These are phyloP conservation scores for Lentinula aciculospora DNA, from an alignment of 768 basidiomycete genomes.

Conservation along the genomic window DNA sequence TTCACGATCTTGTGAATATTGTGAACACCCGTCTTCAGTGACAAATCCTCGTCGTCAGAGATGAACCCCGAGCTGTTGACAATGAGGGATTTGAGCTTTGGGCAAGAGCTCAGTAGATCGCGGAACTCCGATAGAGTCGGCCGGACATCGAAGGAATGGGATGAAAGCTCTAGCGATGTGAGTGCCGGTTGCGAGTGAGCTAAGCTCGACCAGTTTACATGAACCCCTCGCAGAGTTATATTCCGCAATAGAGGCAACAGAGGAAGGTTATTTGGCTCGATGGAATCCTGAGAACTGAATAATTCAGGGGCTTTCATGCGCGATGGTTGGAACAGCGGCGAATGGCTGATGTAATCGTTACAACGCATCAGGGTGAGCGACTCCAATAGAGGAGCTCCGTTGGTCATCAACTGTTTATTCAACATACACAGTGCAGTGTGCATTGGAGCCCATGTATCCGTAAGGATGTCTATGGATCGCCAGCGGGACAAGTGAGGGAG, in stretches of 20 bases:
- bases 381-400: conserved; percentile 39
- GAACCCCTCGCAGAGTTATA: conserved; percentile 51
- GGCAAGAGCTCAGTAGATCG: conserved; percentile 33
- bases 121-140: conserved; percentile 40
- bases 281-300: conserved; percentile 21
- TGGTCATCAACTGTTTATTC: conserved; percentile 26
- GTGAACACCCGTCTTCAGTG: background rate
- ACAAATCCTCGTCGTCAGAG: background rate
- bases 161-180: conserved; percentile 41
- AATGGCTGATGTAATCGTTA: conserved; percentile 49
- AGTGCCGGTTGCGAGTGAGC: conserved; percentile 22
- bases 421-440: conserved; percentile 41
- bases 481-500: conserved; percentile 47
- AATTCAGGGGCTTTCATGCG: conserved; percentile 29
- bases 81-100: conserved; percentile 34
- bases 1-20: conserved; percentile 15
- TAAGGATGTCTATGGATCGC: conserved; percentile 47
- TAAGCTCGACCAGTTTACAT: conserved; percentile 46
- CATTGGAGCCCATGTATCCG: conserved; percentile 57
- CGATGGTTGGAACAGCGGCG: conserved; percentile 35
- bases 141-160: conserved; percentile 49
- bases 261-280: conserved; percentile 11
- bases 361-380: conserved; percentile 53
- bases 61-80: conserved; percentile 40
- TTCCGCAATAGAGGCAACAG: conserved; percentile 40